Percentiles rank a stretch among this genome's conserved stretches.
Evolutionary conservation across 345 rosid species (phyloP).

Genomic region (Psidium friedrichsthalianum): DNA sequence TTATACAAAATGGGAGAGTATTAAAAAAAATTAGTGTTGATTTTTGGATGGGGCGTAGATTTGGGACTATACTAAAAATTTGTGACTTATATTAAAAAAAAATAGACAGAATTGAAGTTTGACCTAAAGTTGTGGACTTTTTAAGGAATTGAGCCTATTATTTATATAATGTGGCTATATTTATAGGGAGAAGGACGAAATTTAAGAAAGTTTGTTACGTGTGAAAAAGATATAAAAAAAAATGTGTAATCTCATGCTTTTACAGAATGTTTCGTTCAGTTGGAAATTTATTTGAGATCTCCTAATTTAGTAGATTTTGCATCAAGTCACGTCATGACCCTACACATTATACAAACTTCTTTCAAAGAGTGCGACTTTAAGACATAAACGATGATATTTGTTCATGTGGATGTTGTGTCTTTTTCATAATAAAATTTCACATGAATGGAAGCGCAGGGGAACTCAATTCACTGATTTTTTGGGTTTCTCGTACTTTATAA

Average conservation of each 20-base stretch:
- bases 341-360: background rate
- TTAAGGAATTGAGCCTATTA: background rate
- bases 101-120: accelerated
- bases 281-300: background rate
- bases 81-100: background rate
- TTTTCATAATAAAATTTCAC: background rate
- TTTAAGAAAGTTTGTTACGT: accelerated
- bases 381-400: background rate
- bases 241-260: background rate
- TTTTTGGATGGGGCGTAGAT: background rate
- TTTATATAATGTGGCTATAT: background rate
- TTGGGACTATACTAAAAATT: background rate
- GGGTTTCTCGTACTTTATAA: background rate
- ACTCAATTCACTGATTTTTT: background rate
- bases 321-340: background rate
- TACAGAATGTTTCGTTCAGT: background rate
- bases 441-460: background rate
- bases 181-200: background rate
- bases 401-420: background rate
- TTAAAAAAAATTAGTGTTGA: background rate
- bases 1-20: background rate
- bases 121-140: background rate
- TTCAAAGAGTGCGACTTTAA: background rate
- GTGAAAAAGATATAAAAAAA: background rate
- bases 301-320: background rate